Percentiles rank a stretch among this genome's conserved stretches.
Evolutionary conservation across 2,329 filamentous ascomycete species (phyloP).

Genomic region (Botrytis elliptica): DNA sequence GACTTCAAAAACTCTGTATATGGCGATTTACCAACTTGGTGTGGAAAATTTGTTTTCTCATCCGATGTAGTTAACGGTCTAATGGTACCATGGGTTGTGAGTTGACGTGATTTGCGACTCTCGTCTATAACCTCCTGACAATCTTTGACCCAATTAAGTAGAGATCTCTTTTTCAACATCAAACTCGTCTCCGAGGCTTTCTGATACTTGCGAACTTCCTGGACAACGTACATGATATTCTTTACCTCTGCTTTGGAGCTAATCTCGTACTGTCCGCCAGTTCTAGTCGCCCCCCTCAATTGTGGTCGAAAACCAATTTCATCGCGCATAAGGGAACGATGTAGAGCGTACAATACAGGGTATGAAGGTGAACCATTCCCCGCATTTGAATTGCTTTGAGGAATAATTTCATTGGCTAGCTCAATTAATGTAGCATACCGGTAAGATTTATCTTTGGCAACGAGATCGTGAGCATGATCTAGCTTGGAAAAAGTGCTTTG

Average conservation of each 20-base stretch:
- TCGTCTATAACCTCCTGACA: conserved; percentile 51
- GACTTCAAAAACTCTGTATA: conserved; percentile 59
- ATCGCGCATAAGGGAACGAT: conserved; percentile 60
- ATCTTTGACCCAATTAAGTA: conserved; percentile 47
- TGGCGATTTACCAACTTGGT: conserved; percentile 1
- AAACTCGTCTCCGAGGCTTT: not conserved
- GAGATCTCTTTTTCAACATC: not conserved
- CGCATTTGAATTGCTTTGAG: conserved; percentile 27
- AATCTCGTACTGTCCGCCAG: conserved; percentile 62
- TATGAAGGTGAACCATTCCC: conserved; percentile 44
- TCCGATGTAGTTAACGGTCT: conserved; percentile 38
- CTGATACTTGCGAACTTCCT: conserved; percentile 43
- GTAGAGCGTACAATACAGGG: conserved; percentile 65
- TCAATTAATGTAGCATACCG: conserved; percentile 45
- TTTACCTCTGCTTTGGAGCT: conserved; percentile 53
- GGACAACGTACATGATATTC: conserved; percentile 49
- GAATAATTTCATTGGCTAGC: conserved; percentile 46
- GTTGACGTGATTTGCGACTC: conserved; percentile 50
- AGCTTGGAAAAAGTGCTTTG: conserved; percentile 46
- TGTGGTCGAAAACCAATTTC: conserved; percentile 62
- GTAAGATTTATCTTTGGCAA: conserved; percentile 46
- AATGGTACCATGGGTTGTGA: conserved; percentile 52
- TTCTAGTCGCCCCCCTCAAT: conserved; percentile 46
- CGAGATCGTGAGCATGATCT: conserved; percentile 48
- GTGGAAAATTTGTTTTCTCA: not conserved